Evolutionary conservation across 352 stramenopile genomes (phyloP).

Genomic region (Globisporangium splendens): DNA sequence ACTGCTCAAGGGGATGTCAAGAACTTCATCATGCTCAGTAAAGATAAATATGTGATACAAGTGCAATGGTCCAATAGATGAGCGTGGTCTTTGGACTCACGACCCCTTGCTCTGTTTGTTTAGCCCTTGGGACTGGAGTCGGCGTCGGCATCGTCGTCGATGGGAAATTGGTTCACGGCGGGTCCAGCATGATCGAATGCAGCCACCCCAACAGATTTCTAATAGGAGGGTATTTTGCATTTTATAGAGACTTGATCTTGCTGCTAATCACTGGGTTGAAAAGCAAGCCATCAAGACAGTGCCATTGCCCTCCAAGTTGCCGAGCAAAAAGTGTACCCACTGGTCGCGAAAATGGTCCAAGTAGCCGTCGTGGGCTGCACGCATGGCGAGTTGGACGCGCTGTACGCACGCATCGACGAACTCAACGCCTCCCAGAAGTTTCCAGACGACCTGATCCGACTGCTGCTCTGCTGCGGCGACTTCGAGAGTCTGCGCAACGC

Average conservation of each 20-base stretch:
- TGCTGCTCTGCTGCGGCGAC: slow-evolving; percentile 94
- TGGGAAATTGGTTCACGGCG: slow-evolving; percentile 63
- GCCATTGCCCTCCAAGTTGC: no score
- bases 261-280: no score
- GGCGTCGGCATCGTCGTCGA: slow-evolving; percentile 66
- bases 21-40: slow-evolving; percentile 86
- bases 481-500: slow-evolving; percentile 92
- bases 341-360: not conserved
- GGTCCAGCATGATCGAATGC: slow-evolving; percentile 68
- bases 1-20: slow-evolving; percentile 50
- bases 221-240: no score
- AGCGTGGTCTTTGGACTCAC: not conserved
- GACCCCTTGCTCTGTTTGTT: not conserved
- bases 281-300: no score
- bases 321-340: no score
- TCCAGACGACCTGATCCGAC: slow-evolving; percentile 59
- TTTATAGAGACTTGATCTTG: no score
- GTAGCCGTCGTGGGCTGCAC: slow-evolving; percentile 91
- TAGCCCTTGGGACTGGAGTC: slow-evolving; percentile 75
- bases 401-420: slow-evolving; percentile 86
- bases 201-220: no score
- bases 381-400: slow-evolving; percentile 91
- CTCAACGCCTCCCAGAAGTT: slow-evolving; percentile 27
- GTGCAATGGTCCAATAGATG: not conserved
- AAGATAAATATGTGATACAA: not conserved